phyloP scores from a whole-genome alignment of 768 basidiomycete species.

The Mycena amicta region DNA sequence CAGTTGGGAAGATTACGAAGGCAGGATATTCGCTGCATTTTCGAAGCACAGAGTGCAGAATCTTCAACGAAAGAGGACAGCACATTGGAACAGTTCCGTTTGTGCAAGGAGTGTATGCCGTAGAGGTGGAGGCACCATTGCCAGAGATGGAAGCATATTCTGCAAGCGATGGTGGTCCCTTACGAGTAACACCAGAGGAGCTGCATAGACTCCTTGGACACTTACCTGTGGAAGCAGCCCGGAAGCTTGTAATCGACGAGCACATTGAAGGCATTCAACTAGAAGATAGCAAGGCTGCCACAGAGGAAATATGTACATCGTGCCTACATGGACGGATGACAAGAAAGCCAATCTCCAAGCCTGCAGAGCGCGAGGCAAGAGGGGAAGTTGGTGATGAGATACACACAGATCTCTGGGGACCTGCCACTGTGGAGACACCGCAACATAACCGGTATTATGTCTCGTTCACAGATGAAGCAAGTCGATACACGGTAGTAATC shows the following conservation, averaged over 20 bases:
- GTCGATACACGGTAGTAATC: constrained; percentile 23
- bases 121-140: too few species aligned
- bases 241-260: constrained; percentile 26
- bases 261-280: constrained; percentile 30
- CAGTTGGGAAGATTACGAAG: constrained; percentile 28
- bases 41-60: constrained; percentile 21
- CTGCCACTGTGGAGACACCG: constrained; percentile 25
- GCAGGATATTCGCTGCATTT: constrained; percentile 27
- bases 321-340: constrained; percentile 32
- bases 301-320: constrained; percentile 25
- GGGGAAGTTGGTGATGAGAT: constrained; percentile 31
- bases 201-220: constrained; percentile 31
- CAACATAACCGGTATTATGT: constrained; percentile 29
- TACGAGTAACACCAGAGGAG: constrained; percentile 17
- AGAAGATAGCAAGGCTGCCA: constrained; percentile 15
- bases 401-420: constrained; percentile 40
- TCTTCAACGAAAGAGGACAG: constrained; percentile 10
- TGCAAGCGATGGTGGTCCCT: neutral
- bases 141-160: neutral
- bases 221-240: constrained; percentile 21
- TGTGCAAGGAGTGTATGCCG: constrained; percentile 13
- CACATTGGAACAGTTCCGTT: constrained; percentile 5
- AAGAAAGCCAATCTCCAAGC: constrained; percentile 27
- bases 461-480: constrained; percentile 36
- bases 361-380: constrained; percentile 17